Percentiles rank a stretch among this genome's conserved stretches.
phyloP scores from a whole-genome alignment of 768 basidiomycete species.

The Ramaria rubella region DNA sequence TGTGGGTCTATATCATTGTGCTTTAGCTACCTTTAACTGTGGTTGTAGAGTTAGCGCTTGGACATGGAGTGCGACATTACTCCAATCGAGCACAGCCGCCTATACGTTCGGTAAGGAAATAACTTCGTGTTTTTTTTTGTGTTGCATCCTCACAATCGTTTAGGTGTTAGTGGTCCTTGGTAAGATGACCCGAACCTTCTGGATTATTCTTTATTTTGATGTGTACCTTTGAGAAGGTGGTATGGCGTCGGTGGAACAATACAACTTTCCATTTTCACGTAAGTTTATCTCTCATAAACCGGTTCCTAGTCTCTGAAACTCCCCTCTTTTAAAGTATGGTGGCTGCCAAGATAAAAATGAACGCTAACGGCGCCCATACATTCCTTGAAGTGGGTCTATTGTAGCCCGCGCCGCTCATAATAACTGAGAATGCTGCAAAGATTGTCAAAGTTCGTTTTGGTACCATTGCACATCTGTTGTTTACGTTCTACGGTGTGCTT shows the following conservation, averaged over 20 bases:
- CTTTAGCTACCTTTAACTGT: not conserved
- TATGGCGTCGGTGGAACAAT: conserved; percentile 48
- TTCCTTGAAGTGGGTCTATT: conserved; percentile 39
- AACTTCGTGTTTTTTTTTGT: not conserved
- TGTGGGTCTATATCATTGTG: conserved; percentile 24
- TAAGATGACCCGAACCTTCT: conserved; percentile 14
- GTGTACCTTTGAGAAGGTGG: conserved; percentile 39
- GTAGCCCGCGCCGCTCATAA: not conserved
- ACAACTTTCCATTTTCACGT: conserved; percentile 44
- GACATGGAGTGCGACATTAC: conserved; percentile 52
- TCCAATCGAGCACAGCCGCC: conserved; percentile 48
- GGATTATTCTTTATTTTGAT: not conserved
- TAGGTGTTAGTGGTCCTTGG: conserved; percentile 45
- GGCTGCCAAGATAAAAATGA: conserved; percentile 52
- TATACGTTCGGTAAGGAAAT: conserved; percentile 36
- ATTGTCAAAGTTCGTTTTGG: conserved; percentile 47
- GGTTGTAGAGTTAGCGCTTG: conserved; percentile 40
- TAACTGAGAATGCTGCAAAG: conserved; percentile 16
- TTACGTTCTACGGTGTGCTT: conserved; percentile 46
- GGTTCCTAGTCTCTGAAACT: not conserved
- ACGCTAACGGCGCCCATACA: conserved; percentile 51
- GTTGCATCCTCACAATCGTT: not conserved
- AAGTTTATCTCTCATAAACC: conserved; percentile 13
- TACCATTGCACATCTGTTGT: conserved; percentile 39
- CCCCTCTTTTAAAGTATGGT: conserved; percentile 18